Percentiles rank a stretch among this genome's conserved stretches.
Evolutionary conservation across 345 rosid genomes (phyloP).

Genomic region (Ceriops zippeliana): DNA sequence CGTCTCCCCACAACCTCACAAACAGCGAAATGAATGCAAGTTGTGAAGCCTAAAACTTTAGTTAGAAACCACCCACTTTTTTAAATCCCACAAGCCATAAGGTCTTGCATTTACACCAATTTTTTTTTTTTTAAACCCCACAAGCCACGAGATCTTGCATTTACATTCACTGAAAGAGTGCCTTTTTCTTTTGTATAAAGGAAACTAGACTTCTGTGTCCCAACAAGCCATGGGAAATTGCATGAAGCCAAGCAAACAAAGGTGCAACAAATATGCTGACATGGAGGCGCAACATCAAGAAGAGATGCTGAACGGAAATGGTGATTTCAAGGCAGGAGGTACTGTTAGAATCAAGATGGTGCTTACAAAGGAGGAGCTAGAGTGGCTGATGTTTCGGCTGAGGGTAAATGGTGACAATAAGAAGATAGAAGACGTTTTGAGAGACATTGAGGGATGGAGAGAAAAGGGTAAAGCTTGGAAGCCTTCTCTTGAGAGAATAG

Average conservation of each 20-base stretch:
- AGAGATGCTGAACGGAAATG: not conserved
- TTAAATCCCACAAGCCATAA: too few relatives aligned
- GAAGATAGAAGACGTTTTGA: not conserved
- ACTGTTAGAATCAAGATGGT: not conserved
- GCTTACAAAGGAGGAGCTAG: constrained; percentile 2
- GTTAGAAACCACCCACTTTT: too few relatives aligned
- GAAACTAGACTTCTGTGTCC: too few relatives aligned
- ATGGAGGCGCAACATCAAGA: not conserved
- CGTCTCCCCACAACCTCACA: too few relatives aligned
- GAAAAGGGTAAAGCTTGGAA: not conserved
- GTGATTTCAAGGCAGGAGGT: not conserved
- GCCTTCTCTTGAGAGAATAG: not conserved
- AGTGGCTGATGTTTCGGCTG: not conserved
- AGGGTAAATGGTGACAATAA: not conserved
- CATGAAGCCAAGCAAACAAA: not conserved
- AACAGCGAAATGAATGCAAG: too few relatives aligned
- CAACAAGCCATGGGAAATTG: not conserved
- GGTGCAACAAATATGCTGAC: not conserved
- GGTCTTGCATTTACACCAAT: too few relatives aligned
- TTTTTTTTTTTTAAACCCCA: too few relatives aligned
- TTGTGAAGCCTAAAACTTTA: too few relatives aligned
- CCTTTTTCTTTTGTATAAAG: too few relatives aligned
- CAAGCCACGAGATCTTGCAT: too few relatives aligned
- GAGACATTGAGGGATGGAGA: constrained; percentile 1
- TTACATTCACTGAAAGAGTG: too few relatives aligned